phyloP scores from a whole-genome alignment of 768 basidiomycete genomes.

The Auricularia heimuer region DNA sequence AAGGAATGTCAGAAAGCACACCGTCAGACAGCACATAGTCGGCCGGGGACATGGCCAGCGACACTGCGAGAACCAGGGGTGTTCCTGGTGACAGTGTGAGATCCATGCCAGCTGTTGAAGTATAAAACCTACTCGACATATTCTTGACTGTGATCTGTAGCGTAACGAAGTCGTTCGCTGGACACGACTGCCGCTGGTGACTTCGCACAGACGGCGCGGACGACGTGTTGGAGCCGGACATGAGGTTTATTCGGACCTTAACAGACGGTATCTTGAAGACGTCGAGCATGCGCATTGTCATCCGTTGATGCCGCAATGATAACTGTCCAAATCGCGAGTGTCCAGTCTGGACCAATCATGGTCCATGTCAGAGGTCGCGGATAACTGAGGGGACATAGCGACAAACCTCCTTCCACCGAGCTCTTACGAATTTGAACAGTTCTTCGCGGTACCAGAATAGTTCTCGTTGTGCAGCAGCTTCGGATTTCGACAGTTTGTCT shows the following conservation, averaged over 20 bases:
- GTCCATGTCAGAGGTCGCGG: background rate
- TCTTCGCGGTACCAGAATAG: conserved; percentile 96
- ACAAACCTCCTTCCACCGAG: conserved; percentile 80
- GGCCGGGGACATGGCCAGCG: conserved; percentile 45
- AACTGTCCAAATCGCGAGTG: conserved; percentile 69
- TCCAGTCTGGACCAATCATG: conserved; percentile 45
- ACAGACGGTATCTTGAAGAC: conserved; percentile 60
- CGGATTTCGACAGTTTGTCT: conserved; percentile 45
- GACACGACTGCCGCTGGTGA: conserved; percentile 36
- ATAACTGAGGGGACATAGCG: background rate
- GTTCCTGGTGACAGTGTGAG: conserved; percentile 30
- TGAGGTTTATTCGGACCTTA: conserved; percentile 46
- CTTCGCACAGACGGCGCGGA: conserved; percentile 17
- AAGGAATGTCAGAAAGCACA: conserved; percentile 43
- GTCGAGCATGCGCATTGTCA: conserved; percentile 74
- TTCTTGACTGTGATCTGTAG: conserved; percentile 52
- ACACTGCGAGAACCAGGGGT: conserved; percentile 41
- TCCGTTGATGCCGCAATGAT: conserved; percentile 64
- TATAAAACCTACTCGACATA: conserved; percentile 45
- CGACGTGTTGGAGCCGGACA: conserved; percentile 4
- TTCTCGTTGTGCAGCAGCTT: conserved; percentile 60
- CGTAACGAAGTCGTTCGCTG: conserved; percentile 53
- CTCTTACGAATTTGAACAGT: conserved; percentile 56
- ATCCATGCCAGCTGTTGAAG: background rate
- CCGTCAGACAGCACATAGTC: conserved; percentile 68